These are phyloP conservation scores for Blepharisma stoltei DNA, from an alignment of 73 alveolate species.

Conservation along the genomic window DNA sequence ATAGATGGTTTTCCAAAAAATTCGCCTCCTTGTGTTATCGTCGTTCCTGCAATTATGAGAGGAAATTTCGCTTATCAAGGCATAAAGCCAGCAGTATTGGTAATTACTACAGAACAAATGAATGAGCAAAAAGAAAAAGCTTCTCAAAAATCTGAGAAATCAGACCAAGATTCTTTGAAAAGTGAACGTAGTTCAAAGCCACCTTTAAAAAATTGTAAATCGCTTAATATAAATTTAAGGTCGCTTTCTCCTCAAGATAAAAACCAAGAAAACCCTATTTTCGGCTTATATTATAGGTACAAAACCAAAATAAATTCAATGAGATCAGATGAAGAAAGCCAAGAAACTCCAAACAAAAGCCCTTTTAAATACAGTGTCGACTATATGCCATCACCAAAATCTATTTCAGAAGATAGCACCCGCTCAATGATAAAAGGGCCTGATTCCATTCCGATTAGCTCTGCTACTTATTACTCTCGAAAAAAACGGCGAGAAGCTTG, in stretches of 20 bases:
- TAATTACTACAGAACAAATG: background rate
- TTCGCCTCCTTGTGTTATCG: constrained; percentile 29
- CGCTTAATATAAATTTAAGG: too few relatives aligned
- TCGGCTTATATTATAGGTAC: background rate
- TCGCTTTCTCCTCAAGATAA: background rate
- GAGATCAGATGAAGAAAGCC: background rate
- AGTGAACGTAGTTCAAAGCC: background rate
- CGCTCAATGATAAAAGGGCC: background rate
- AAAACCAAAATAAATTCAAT: background rate
- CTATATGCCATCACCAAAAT: background rate
- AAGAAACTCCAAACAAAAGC: background rate
- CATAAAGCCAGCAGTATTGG: constrained; percentile 32
- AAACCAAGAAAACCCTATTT: background rate
- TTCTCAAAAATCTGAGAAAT: background rate
- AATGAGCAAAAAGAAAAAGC: background rate
- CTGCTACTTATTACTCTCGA: background rate
- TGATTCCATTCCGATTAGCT: background rate
- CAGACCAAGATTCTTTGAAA: background rate
- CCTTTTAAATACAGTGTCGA: too few relatives aligned
- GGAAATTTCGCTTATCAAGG: constrained; percentile 31
- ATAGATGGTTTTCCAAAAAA: constrained; percentile 44
- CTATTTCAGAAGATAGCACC: background rate
- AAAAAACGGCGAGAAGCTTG: background rate
- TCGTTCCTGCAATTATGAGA: constrained; percentile 37
- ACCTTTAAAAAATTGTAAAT: background rate